Percentiles rank a stretch among this genome's conserved stretches.
phyloP scores from a whole-genome alignment of 1,284 basidiomycete genomes.

The Leucoagaricus sp. region DNA sequence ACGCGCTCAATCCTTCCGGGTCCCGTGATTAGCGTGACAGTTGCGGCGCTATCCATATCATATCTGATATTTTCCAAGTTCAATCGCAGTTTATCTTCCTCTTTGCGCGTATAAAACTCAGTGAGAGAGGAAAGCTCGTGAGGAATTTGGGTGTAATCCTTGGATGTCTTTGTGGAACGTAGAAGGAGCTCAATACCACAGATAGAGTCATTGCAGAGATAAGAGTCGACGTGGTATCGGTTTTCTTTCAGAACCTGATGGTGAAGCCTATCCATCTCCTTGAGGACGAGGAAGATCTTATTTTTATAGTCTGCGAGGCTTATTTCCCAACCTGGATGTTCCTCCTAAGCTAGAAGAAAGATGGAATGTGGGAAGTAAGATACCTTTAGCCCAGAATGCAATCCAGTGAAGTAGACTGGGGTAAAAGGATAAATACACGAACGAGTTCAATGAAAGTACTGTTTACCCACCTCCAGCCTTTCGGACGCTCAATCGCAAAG shows the following conservation, averaged over 20 bases:
- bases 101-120: conserved; percentile 18
- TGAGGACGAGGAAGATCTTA: conserved; percentile 12
- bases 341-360: not conserved
- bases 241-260: conserved; percentile 11
- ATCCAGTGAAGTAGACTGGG: conserved; percentile 18
- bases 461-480: conserved; percentile 24
- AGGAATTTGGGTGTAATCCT: conserved; percentile 4
- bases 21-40: conserved; percentile 28
- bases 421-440: not conserved
- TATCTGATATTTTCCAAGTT: conserved; percentile 25
- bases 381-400: conserved; percentile 21
- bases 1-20: conserved; percentile 31
- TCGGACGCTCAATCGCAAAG: conserved; percentile 23
- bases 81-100: conserved; percentile 22
- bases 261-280: conserved; percentile 7
- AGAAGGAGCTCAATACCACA: conserved; percentile 8
- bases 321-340: conserved; percentile 17
- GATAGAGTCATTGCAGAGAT: conserved; percentile 8
- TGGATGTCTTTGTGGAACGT: conserved; percentile 12
- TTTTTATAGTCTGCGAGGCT: conserved; percentile 15
- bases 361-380: not conserved
- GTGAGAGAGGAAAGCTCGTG: conserved; percentile 11
- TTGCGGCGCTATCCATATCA: conserved; percentile 26
- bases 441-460: not conserved
- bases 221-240: conserved; percentile 2